phyloP scores from a whole-genome alignment of 495 filamentous ascomycete genomes.

The Amniculicola lignicola region DNA sequence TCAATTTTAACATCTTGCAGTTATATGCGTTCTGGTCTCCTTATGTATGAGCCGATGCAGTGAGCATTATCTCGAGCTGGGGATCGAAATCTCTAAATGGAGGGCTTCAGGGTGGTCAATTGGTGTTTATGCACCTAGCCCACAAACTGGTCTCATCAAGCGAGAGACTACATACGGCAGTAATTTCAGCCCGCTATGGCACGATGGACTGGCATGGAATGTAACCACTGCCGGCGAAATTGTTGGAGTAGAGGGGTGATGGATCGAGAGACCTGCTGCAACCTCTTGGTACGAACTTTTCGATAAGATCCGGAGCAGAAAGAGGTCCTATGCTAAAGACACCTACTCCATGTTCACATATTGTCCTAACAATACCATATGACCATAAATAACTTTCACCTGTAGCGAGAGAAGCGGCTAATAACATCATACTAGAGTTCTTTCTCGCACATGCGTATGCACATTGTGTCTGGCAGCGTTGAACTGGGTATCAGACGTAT shows the following conservation, averaged over 20 bases:
- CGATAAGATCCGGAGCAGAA: slow-evolving; percentile 10
- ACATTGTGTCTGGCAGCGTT: slow-evolving; percentile 8
- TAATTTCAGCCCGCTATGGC: not conserved
- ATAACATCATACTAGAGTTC: slow-evolving; percentile 5
- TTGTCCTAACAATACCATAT: slow-evolving; percentile 16
- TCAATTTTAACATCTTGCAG: slow-evolving; percentile 31
- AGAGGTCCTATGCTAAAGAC: slow-evolving; percentile 13
- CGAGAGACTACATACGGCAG: slow-evolving; percentile 18
- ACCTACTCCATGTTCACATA: slow-evolving; percentile 12
- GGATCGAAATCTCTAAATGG: slow-evolving; percentile 20
- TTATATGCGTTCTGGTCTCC: slow-evolving; percentile 31
- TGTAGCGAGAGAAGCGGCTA: slow-evolving; percentile 8
- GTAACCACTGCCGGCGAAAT: slow-evolving; percentile 1
- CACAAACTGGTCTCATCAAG: slow-evolving; percentile 20
- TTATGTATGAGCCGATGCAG: slow-evolving; percentile 29
- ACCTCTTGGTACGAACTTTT: slow-evolving; percentile 11
- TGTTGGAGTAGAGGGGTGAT: slow-evolving; percentile 14
- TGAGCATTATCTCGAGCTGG: slow-evolving; percentile 23
- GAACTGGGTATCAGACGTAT: slow-evolving; percentile 6
- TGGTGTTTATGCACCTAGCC: slow-evolving; percentile 17
- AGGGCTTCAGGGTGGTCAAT: slow-evolving; percentile 12
- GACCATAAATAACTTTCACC: slow-evolving; percentile 9
- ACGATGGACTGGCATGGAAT: slow-evolving; percentile 3
- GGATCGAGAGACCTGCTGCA: slow-evolving; percentile 8
- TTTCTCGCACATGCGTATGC: slow-evolving; percentile 7